Base-by-base conservation (phyloP, 2,329 filamentous ascomycete species). In the Akanthomyces lecanii region DNA sequence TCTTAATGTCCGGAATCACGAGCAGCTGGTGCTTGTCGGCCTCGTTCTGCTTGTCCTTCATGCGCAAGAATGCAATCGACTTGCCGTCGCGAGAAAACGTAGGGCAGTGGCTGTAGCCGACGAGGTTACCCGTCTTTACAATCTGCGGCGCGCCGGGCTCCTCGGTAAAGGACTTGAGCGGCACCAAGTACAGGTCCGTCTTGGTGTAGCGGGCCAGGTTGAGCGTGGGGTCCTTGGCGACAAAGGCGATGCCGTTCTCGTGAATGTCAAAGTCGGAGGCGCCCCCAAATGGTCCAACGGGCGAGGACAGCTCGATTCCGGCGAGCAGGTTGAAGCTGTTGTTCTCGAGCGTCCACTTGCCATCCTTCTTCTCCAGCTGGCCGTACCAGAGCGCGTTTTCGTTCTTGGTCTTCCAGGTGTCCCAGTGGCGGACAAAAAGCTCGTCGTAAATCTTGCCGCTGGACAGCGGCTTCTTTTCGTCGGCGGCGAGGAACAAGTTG, bases 371-470 rank as follows among this genome's bases (percentile, higher is more conserved):
- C 67, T 74, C 77, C 54, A 95, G 73, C 5, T 83, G 82, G 38
- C 87, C 87, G 36, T 91, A 90, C 81, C 89, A 95, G 33, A 97
- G 81, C 2, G 89, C 83, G 69, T 87, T 89, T 65, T 83, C 85
- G 69, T 90, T 87, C 52, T 87, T 82, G 0, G 83, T 86, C 30
- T 87, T 79, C 76, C 89, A 96, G n/a, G 82, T 75, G 72, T 96
- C 91, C 91, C 91, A 96, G 70, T 96, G 90, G 16, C 91, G 85
- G 33, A 91, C 89, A 70, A 91, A 95, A 30, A 93, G 83, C 54
- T 83, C 85, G 23, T 85, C 85, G 74, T 95, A 95, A 25, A 92
- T 82, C 69, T 84, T 87, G 33, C 85, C 91, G 4, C 85, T 84
- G 23, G 88, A 88, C 28, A 80, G 76, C 2, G 83, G 78, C 70